phyloP scores from a whole-genome alignment of 495 filamentous ascomycete species.

The Talaromyces adpressus region DNA sequence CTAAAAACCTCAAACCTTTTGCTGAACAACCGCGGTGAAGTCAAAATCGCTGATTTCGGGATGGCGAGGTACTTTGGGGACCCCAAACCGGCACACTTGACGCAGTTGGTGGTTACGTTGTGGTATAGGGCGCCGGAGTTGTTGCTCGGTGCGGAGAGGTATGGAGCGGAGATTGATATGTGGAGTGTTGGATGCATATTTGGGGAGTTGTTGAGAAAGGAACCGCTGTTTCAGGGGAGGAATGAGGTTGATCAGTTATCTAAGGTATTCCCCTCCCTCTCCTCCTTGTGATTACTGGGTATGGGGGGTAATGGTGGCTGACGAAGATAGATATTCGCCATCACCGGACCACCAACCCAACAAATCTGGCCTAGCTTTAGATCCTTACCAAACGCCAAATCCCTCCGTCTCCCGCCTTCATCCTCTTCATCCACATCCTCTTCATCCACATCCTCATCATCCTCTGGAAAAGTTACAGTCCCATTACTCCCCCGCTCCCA shows the following conservation, averaged over 20 bases:
- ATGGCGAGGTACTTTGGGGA: constrained; percentile 90
- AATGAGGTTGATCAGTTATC: constrained; percentile 88
- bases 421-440: constrained; percentile 22
- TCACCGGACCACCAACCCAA: constrained; percentile 85
- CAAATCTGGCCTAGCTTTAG: constrained; percentile 82
- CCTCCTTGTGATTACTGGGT: constrained; percentile 12
- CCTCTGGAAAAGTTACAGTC: constrained; percentile 12
- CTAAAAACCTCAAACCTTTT: constrained; percentile 95
- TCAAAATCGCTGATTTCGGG: constrained; percentile 97
- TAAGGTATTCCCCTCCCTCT: constrained; percentile 27
- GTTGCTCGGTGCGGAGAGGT: constrained; percentile 71
- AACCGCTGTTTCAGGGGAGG: constrained; percentile 81
- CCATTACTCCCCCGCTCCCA: constrained; percentile 49
- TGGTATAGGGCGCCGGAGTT: constrained; percentile 96
- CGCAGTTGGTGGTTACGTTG: constrained; percentile 90
- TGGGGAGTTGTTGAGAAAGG: constrained; percentile 78
- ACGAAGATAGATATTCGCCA: constrained; percentile 61
- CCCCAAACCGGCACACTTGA: constrained; percentile 67
- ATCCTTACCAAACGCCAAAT: constrained; percentile 81
- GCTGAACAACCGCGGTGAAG: constrained; percentile 88
- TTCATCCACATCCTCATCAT: constrained; percentile 11
- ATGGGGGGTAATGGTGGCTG: not conserved
- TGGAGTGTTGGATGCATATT: constrained; percentile 98
- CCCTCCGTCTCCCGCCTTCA: constrained; percentile 64
- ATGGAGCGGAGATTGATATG: constrained; percentile 77